phyloP scores from a whole-genome alignment of 495 filamentous ascomycete species.

The Evernia prunastri region DNA sequence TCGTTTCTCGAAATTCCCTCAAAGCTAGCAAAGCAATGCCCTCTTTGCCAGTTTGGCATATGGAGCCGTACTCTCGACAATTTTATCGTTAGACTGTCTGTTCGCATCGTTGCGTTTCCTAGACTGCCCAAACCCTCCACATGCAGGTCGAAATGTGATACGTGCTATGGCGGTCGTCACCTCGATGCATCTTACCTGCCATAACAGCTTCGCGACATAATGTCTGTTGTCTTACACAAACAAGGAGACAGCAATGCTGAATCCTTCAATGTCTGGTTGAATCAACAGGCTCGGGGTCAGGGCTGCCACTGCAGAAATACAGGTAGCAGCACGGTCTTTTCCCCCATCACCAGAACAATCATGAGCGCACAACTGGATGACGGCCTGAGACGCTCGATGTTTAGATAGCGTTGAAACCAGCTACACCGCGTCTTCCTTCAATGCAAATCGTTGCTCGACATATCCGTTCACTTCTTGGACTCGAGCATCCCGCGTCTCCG shows the following conservation, averaged over 20 bases:
- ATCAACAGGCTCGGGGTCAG: neutral
- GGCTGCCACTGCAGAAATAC: neutral
- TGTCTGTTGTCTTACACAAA: neutral
- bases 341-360: neutral
- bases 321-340: neutral
- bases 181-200: neutral
- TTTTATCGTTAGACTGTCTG: neutral
- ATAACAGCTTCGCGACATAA: neutral
- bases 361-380: neutral
- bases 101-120: neutral
- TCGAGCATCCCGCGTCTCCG: neutral
- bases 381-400: neutral
- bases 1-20: neutral
- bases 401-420: neutral
- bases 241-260: neutral
- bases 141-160: neutral
- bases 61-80: neutral
- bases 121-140: too few species aligned
- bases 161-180: neutral
- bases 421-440: neutral
- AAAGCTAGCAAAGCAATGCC: neutral
- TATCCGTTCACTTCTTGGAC: neutral
- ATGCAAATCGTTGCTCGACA: neutral
- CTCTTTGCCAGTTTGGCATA: neutral
- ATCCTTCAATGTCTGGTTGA: neutral